A percentile compares a stretch with the other conserved stretches of the same genome.
These are phyloP conservation scores for Echeveria elegans DNA, from an alignment of 164 flowering plant species.

Conservation along the genomic window DNA sequence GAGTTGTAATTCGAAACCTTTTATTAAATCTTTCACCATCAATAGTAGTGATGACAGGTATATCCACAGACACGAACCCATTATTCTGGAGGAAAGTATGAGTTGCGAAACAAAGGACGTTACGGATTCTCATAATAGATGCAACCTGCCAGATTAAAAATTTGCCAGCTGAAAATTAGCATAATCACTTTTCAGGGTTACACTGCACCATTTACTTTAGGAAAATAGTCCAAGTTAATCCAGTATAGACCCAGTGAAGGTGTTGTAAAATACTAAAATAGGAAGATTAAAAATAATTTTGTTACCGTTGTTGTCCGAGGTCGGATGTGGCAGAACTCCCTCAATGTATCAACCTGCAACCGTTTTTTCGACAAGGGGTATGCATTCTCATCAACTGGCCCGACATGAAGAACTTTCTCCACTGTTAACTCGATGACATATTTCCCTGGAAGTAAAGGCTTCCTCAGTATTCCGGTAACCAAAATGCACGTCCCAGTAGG, in stretches of 20 bases:
- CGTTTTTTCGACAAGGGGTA: conserved; percentile 66
- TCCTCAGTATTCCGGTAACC: conserved; percentile 56
- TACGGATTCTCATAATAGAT: conserved; percentile 62
- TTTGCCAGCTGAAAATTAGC: neutral
- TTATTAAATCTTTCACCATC: conserved; percentile 44
- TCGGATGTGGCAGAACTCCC: conserved; percentile 56
- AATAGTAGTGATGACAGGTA: conserved; percentile 62
- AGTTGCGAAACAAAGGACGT: conserved; percentile 47
- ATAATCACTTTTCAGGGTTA: no score
- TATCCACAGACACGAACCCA: conserved; percentile 65
- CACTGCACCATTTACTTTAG: no score
- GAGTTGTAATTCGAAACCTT: conserved; percentile 55
- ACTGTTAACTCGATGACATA: conserved; percentile 53
- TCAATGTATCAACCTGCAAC: conserved; percentile 42
- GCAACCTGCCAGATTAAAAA: conserved; percentile 46
- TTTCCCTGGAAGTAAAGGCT: conserved; percentile 33
- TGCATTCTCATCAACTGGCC: conserved; percentile 44
- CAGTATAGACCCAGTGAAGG: no score
- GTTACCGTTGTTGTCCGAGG: conserved; percentile 77
- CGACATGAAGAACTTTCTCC: conserved; percentile 65
- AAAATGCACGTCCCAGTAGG: conserved; percentile 71
- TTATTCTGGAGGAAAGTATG: conserved; percentile 64
- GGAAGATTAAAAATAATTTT: no score
- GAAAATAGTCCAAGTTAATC: neutral
- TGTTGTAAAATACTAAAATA: no score